These are phyloP conservation scores for Russula ochroleuca DNA, from an alignment of 768 basidiomycete species.

Conservation along the genomic window DNA sequence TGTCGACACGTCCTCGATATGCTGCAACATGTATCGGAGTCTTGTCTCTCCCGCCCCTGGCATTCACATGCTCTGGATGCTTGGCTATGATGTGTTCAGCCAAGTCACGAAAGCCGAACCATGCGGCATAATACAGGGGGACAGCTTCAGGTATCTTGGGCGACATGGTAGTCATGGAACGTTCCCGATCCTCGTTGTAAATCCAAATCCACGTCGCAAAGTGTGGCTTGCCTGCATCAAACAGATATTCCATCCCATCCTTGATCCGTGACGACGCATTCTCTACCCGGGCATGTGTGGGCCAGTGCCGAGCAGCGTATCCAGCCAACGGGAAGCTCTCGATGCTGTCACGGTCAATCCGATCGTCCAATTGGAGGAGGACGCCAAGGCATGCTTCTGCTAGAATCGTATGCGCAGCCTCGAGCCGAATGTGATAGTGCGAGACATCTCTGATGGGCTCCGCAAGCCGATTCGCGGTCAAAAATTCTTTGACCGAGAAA, in stretches of 20 bases:
- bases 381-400: not conserved
- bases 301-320: not conserved
- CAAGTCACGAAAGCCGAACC: not conserved
- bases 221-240: not conserved
- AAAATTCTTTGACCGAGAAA: not conserved
- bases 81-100: not conserved
- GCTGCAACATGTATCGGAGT: not conserved
- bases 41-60: not conserved
- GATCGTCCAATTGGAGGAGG: not conserved
- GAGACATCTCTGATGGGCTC: not conserved
- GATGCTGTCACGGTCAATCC: not conserved
- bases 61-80: not conserved
- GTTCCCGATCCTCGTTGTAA: not conserved
- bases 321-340: not conserved
- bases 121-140: not conserved
- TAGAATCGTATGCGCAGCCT: not conserved
- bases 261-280: not conserved
- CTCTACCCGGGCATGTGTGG: not conserved
- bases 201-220: not conserved
- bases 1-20: not conserved
- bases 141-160: not conserved
- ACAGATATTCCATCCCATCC: constrained; percentile 1
- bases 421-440: not conserved
- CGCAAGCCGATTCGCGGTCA: not conserved
- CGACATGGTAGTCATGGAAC: too few species aligned